These are phyloP conservation scores for Trametes sanguinea DNA, from an alignment of 768 basidiomycete genomes.

Conservation along the genomic window DNA sequence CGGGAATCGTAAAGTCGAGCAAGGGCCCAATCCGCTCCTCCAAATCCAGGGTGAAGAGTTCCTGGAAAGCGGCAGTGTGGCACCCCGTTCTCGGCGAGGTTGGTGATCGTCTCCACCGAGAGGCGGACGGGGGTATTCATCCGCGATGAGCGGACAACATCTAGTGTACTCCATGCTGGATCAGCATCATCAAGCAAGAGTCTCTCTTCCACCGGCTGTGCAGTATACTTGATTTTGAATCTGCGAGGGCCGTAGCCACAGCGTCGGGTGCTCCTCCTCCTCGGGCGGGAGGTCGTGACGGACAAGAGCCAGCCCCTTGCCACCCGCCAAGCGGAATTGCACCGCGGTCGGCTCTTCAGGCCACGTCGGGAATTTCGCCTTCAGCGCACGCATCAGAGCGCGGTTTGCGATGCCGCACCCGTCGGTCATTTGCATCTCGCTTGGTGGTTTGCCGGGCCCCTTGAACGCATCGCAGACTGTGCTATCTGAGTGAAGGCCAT, in stretches of 20 bases:
- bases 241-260: constrained; percentile 36
- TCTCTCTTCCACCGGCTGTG: constrained; percentile 21
- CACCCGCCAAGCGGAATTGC: constrained; percentile 34
- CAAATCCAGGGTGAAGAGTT: constrained; percentile 21
- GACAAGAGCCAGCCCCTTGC: constrained; percentile 34
- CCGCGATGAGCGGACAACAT: constrained; percentile 55
- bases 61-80: constrained; percentile 39
- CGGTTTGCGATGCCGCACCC: constrained; percentile 74
- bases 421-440: constrained; percentile 57
- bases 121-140: constrained; percentile 48
- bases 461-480: constrained; percentile 31
- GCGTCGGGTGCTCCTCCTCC: constrained; percentile 16
- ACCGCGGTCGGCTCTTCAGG: constrained; percentile 30
- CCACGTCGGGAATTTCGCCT: constrained; percentile 26
- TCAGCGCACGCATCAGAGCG: constrained; percentile 40
- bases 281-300: constrained; percentile 25
- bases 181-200: constrained; percentile 32
- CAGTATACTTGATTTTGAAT: constrained; percentile 39
- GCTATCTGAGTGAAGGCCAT: not conserved
- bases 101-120: constrained; percentile 60
- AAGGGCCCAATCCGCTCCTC: constrained; percentile 30
- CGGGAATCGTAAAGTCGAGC: not conserved
- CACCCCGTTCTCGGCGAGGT: constrained; percentile 67
- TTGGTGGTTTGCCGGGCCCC: constrained; percentile 27
- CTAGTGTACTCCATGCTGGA: constrained; percentile 49